Evolutionary conservation across 495 filamentous ascomycete species (phyloP), one percentile per base, ranked within the genome.

Genomic region (Tuber melanosporum): DNA sequence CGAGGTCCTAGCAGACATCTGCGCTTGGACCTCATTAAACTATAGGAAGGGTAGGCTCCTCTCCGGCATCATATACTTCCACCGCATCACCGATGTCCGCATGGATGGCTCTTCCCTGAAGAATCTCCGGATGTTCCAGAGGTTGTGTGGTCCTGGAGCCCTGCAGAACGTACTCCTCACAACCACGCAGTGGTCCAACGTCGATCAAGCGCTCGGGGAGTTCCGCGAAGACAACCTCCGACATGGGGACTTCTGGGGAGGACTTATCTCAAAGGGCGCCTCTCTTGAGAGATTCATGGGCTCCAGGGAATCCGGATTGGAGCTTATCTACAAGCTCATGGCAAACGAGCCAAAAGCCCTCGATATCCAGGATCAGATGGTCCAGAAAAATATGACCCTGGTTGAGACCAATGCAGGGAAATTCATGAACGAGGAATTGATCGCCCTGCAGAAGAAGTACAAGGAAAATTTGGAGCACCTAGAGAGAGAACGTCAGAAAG

Each of bases 161-260:
- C 74, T 88, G 41, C 66, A 80, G 22, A 83, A 83, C 0, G 86
- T 88, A 12, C 74, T 86, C 0, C 82, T 89, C 0, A 84, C 77
- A 1, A 88, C 87, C 17, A 87, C 85, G 0, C 84, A 85, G 82
- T 88, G 86, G 87, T 81, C 84, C 39, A 81, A 82, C 39, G 75
- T 83, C 0, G 22, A 46, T 70, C 74, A 42, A 9, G 62, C 75
- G 20, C 83, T 79, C 32, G 49, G 70, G 4, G 84, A 84, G 12
- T 8, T 19, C 19, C 69, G 74, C 26, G 74, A 75, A 47, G 12
- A 14, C 8, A 41, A 72, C 1, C 74, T 75, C 26, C 44, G 12
- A 32, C 7, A 73, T 71, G 57, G 32, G 6, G 74, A 71, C 39
- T 87, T 87, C 74, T 88, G 87, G 87, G 82, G 80, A 6, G 36